Evolutionary conservation across 768 basidiomycete species (phyloP).

Genomic region (Lactifluus piperatus): DNA sequence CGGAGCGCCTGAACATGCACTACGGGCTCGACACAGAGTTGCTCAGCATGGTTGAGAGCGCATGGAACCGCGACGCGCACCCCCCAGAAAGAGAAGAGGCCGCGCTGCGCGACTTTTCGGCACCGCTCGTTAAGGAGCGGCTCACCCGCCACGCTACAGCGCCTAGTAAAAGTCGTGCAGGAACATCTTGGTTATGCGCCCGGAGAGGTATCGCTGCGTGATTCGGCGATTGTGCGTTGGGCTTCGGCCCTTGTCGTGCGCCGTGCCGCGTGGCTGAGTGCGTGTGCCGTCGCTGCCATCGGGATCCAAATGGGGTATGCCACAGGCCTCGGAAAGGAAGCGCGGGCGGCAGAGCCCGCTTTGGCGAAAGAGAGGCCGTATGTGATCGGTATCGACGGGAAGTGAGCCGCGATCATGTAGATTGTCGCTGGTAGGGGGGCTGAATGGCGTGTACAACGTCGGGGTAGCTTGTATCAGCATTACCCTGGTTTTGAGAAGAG

Average conservation of each 20-base stretch:
- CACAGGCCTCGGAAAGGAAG: slow-evolving; percentile 34
- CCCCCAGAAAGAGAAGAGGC: neutral
- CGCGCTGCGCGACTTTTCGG: slow-evolving; percentile 14
- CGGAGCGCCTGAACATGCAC: slow-evolving; percentile 67
- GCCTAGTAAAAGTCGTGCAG: slow-evolving; percentile 51
- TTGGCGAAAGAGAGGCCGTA: slow-evolving; percentile 42
- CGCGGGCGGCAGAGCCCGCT: slow-evolving; percentile 12
- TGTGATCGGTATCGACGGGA: slow-evolving; percentile 88
- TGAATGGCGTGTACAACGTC: too few relatives aligned
- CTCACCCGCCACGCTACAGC: slow-evolving; percentile 22
- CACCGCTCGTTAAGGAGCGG: slow-evolving; percentile 3
- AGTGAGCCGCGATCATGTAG: slow-evolving; percentile 35
- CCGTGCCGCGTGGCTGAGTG: slow-evolving; percentile 78
- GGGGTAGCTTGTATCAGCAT: slow-evolving; percentile 71
- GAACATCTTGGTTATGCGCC: slow-evolving; percentile 51
- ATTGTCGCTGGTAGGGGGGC: too few relatives aligned
- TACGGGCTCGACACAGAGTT: slow-evolving; percentile 95
- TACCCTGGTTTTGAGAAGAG: slow-evolving; percentile 80
- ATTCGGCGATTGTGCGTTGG: slow-evolving; percentile 70
- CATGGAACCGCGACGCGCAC: slow-evolving; percentile 47
- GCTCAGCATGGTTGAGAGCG: slow-evolving; percentile 73
- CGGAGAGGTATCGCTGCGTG: slow-evolving; percentile 39
- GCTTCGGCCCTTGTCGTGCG: slow-evolving; percentile 67
- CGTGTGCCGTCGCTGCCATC: slow-evolving; percentile 79
- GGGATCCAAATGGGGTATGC: slow-evolving; percentile 74